Evolutionary conservation across 202 grass and related monocot genomes (phyloP).

Genomic region (Setaria viridis): DNA sequence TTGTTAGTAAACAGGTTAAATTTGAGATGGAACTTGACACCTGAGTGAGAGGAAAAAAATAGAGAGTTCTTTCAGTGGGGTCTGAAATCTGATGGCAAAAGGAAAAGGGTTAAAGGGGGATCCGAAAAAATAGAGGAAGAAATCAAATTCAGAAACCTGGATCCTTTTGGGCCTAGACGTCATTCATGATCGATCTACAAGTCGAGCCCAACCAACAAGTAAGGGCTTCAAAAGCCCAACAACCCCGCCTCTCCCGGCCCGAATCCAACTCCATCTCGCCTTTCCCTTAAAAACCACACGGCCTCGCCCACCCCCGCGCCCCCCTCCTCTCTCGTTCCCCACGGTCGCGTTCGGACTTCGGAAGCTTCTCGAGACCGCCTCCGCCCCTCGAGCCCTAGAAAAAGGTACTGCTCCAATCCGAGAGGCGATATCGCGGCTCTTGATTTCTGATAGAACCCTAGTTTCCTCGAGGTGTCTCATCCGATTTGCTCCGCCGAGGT

Average conservation of each 20-base stretch:
- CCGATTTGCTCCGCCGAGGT: neutral
- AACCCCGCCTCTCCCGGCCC: too few species aligned
- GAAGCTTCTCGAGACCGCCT: conserved; percentile 44
- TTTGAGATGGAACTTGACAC: too few species aligned
- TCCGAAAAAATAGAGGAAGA: neutral
- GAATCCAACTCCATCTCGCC: neutral
- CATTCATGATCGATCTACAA: neutral
- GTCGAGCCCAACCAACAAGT: conserved; percentile 21
- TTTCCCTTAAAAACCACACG: neutral
- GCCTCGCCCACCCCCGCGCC: neutral
- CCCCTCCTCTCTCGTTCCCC: neutral
- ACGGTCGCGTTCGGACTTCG: conserved; percentile 13
- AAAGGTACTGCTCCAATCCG: conserved; percentile 21
- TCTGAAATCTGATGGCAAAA: neutral
- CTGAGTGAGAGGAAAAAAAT: neutral
- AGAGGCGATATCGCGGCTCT: neutral
- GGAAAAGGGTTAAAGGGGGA: too few species aligned
- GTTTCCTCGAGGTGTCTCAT: neutral
- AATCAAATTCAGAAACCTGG: neutral
- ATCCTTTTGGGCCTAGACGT: neutral
- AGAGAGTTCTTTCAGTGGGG: neutral
- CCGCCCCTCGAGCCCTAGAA: conserved; percentile 24
- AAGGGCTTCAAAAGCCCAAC: neutral
- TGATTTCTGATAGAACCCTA: neutral
- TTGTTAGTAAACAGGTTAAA: neutral